These are phyloP conservation scores for Angophora floribunda DNA, from an alignment of 345 rosid species.

Conservation along the genomic window DNA sequence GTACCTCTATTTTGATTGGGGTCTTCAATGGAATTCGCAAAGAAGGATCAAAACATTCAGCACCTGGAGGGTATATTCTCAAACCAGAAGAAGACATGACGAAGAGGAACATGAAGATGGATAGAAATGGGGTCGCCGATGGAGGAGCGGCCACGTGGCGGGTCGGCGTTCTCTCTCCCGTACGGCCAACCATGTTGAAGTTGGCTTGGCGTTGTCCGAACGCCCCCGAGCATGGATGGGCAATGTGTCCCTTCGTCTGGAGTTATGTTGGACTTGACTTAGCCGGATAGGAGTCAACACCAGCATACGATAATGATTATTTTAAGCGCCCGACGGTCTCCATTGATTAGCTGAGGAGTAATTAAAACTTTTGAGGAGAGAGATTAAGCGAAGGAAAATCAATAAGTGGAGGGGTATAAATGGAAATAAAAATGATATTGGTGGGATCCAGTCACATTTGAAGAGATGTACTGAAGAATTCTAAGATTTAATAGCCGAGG, in stretches of 20 bases:
- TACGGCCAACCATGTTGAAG: not conserved
- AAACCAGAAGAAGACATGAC: not conserved
- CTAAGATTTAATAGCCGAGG: not conserved
- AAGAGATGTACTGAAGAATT: not conserved
- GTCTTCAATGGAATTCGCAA: not conserved
- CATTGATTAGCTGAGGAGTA: not conserved
- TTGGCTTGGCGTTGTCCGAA: not conserved
- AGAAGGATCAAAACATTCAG: not conserved
- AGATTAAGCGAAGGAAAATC: not conserved
- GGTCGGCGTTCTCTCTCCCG: not conserved
- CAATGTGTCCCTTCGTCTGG: not conserved
- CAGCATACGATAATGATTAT: not conserved
- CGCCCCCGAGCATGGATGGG: not conserved
- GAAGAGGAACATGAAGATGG: not conserved
- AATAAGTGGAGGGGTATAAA: not conserved
- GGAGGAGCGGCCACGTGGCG: not conserved
- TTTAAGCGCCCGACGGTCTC: not conserved
- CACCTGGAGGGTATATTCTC: not conserved
- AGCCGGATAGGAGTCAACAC: not conserved
- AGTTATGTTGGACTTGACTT: not conserved
- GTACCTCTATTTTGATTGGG: not conserved
- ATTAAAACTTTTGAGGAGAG: not conserved
- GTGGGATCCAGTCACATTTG: not conserved
- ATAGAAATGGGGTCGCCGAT: not conserved
- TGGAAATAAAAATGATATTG: not conserved